Base-by-base conservation (phyloP, 148 eudicot genomes). In the Polygonum maritimum region DNA sequence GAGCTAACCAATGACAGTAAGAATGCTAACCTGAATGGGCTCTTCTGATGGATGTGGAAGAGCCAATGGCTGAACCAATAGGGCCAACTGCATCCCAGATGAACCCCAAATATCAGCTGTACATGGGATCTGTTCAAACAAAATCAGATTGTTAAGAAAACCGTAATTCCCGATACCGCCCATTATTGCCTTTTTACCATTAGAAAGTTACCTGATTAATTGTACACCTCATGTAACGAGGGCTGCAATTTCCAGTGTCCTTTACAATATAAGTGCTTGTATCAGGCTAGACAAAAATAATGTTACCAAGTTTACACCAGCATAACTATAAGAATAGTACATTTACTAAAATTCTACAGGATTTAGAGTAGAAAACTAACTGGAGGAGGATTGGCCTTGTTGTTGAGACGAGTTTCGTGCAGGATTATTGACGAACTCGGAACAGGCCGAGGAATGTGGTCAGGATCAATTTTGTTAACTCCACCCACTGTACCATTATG, bases 311-410 rank as follows among this genome's bases (percentile, higher is more conserved):
- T 11, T 44, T 69, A 36, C 48, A 4, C 45, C 4, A 36, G 21
- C 72, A 69, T 19, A 51, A 19, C 57, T 57, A 22, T 57, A 57
- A 57, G 3, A 57, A 19, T 60, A 60, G 67, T 60, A 60, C 38
- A 60, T 60, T 60, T 60, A 26, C 67, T 60, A 60, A 15, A 22
- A 21, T 22, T 60, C 36, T 26, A 60, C 67, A 70, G 71, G 33
- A 81, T n/a, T 40, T 58, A 14, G 41, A 41, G 10, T 15, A 35
- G 49, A 21, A 48, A 73, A 22, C 74, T 21, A 90, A 95, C 98
- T 93, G 98, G 98, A 77, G 98, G 98, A 76, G 90, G 90, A 75
- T 90, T 95, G 40, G 98, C 98, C 83, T 92, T 95, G 82, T 88
- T 89, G 74, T 87, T 86, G 84, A 82, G 84, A 77, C 98, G 97